A percentile compares a stretch with the other conserved stretches of the same genome.
Evolutionary conservation across 1,139 yeast species (phyloP).

Genomic region (Yamadazyma dushanensis): DNA sequence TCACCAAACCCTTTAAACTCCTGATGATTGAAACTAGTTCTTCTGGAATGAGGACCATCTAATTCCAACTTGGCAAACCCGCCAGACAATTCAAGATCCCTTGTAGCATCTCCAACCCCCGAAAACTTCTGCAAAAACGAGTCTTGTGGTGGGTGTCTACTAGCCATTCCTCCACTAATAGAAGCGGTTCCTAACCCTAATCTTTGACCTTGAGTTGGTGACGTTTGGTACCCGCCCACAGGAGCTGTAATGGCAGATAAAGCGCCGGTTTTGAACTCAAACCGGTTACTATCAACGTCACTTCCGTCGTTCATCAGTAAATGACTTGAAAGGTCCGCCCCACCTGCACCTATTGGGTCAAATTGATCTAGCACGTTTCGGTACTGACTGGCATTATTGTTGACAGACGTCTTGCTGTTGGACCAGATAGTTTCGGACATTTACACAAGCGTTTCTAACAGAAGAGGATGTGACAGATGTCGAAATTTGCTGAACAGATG

Average conservation of each 20-base stretch:
- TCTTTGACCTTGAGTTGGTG: constrained; percentile 18
- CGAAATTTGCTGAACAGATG: too few relatives aligned
- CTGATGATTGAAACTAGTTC: constrained; percentile 46
- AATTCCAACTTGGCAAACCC: constrained; percentile 29
- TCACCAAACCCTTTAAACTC: constrained; percentile 5
- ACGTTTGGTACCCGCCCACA: constrained; percentile 21
- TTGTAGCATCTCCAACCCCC: constrained; percentile 76
- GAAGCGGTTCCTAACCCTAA: constrained; percentile 59
- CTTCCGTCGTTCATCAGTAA: constrained; percentile 47
- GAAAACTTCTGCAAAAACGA: constrained; percentile 67
- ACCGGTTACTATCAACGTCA: constrained; percentile 42
- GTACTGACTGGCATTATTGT: constrained; percentile 5
- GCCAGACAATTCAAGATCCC: constrained; percentile 61
- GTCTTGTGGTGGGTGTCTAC: constrained; percentile 48
- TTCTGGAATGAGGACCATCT: constrained; percentile 32
- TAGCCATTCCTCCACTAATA: constrained; percentile 57
- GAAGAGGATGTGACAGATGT: too few relatives aligned
- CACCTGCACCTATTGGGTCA: constrained; percentile 14
- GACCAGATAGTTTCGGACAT: constrained; percentile 21
- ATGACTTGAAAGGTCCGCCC: too few relatives aligned
- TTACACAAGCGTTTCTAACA: too few relatives aligned
- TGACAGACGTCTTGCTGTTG: constrained; percentile 7
- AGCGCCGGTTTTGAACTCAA: constrained; percentile 50
- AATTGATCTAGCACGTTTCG: constrained; percentile 15
- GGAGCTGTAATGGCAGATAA: constrained; percentile 50